These are phyloP conservation scores for Ophiostoma quercus DNA, from an alignment of 2,329 filamentous ascomycete genomes.

Conservation along the genomic window DNA sequence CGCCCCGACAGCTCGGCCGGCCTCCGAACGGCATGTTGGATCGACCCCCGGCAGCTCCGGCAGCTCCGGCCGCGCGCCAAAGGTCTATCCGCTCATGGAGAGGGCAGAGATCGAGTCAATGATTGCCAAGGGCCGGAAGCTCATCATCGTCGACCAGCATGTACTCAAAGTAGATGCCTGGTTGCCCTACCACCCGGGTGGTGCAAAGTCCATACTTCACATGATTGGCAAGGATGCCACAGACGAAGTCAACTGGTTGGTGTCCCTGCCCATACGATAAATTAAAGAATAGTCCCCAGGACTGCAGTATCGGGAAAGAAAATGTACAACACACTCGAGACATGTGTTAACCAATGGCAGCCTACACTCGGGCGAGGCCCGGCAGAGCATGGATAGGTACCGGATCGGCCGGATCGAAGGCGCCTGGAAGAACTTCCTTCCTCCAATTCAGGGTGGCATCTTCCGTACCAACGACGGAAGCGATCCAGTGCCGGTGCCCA, in stretches of 20 bases:
- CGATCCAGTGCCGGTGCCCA: constrained; percentile 40
- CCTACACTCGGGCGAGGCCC: constrained; percentile 75
- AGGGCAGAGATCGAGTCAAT: constrained; percentile 65
- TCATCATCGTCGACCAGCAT: constrained; percentile 74
- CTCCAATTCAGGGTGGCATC: constrained; percentile 83
- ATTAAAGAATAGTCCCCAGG: no score
- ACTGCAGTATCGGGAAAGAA: not conserved
- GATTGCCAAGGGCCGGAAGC: constrained; percentile 73
- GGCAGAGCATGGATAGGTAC: constrained; percentile 70
- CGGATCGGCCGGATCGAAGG: constrained; percentile 78
- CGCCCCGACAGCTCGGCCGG: not conserved
- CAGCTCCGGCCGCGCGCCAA: constrained; percentile 15
- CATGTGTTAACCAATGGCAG: constrained; percentile 40
- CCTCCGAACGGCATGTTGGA: not conserved
- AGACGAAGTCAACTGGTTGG: constrained; percentile 86
- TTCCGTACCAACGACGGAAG: constrained; percentile 49
- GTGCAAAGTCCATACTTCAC: constrained; percentile 83
- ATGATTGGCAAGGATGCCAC: constrained; percentile 93
- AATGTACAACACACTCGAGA: not conserved
- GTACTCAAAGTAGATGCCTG: constrained; percentile 86
- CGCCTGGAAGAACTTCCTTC: constrained; percentile 79
- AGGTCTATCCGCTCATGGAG: constrained; percentile 37
- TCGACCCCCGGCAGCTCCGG: not conserved
- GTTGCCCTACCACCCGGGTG: constrained; percentile 85
- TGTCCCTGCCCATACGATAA: constrained; percentile 24